Conservation (phyloP, 2,329 filamentous ascomycete genomes). For the Pseudonectria buxi region DNA sequence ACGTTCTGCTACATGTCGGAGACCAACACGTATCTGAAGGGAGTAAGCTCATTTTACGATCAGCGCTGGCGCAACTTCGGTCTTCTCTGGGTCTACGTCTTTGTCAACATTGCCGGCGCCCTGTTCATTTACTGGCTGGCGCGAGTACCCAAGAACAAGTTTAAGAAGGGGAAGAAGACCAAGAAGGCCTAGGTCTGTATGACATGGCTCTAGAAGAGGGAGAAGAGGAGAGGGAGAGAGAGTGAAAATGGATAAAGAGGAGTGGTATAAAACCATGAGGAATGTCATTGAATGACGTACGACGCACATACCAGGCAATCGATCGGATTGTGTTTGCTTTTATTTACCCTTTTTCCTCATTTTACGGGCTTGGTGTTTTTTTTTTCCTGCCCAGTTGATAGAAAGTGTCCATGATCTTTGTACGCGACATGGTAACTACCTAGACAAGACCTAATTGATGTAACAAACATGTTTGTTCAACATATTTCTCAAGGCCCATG, state of each 20-base stretch:
- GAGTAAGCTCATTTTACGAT: constrained; percentile 45
- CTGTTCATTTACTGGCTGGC: constrained; percentile 51
- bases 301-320: too few relatives aligned
- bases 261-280: too few relatives aligned
- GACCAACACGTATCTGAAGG: constrained; percentile 47
- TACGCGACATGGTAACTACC: too few relatives aligned
- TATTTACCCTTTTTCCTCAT: too few relatives aligned
- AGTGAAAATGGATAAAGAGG: background rate
- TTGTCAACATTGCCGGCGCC: constrained; percentile 51
- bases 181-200: constrained; percentile 23
- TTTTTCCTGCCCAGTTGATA: too few relatives aligned
- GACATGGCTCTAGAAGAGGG: background rate
- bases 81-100: constrained; percentile 52
- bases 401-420: too few relatives aligned
- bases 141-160: constrained; percentile 37
- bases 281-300: too few relatives aligned
- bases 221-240: background rate
- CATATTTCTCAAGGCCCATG: too few relatives aligned
- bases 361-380: too few relatives aligned
- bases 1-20: constrained; percentile 47
- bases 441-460: too few relatives aligned
- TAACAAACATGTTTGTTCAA: too few relatives aligned
- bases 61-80: constrained; percentile 66
- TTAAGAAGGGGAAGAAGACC: constrained; percentile 29
- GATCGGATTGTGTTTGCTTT: too few relatives aligned